Evolutionary conservation across 371 early-diverging fungal genomes (phyloP).

Genomic region (Mortierella sp.): DNA sequence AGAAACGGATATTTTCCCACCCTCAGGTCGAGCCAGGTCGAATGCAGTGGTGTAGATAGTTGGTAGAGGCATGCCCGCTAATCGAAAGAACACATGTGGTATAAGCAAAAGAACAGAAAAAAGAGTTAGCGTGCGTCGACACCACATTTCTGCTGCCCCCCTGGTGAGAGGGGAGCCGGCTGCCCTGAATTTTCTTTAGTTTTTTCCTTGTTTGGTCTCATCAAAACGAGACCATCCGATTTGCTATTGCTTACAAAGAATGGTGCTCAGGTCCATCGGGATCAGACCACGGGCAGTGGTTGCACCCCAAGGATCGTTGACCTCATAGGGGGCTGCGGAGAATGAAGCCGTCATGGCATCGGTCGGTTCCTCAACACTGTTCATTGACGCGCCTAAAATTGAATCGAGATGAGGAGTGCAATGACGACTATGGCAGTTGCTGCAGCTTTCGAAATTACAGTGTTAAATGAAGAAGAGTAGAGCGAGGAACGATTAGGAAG

Average conservation of each 20-base stretch:
- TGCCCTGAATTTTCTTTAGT: not conserved
- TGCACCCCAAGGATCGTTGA: constrained; percentile 54
- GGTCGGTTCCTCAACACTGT: constrained; percentile 20
- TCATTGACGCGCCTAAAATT: constrained; percentile 7
- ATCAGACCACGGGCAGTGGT: constrained; percentile 32
- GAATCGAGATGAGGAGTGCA: not conserved
- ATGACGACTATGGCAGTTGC: no score
- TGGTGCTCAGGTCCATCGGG: constrained; percentile 37
- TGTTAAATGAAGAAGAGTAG: not conserved
- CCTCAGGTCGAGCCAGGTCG: constrained; percentile 62
- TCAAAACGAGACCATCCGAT: no score
- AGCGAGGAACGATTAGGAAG: not conserved
- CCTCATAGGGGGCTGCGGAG: constrained; percentile 40
- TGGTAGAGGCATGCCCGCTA: constrained; percentile 68
- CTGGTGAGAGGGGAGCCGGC: no score
- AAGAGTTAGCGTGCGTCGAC: not conserved
- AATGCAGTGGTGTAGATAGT: constrained; percentile 69
- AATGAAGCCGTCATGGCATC: constrained; percentile 54
- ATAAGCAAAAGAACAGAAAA: not conserved
- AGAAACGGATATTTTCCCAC: constrained; percentile 62
- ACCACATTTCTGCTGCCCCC: no score
- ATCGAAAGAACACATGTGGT: not conserved
- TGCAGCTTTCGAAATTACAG: no score
- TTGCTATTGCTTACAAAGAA: constrained; percentile 55
- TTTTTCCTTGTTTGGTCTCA: not conserved